Percentiles rank a stretch among this genome's conserved stretches.
Evolutionary conservation across 768 basidiomycete genomes (phyloP).

Genomic region (Psilocybe cyanescens): DNA sequence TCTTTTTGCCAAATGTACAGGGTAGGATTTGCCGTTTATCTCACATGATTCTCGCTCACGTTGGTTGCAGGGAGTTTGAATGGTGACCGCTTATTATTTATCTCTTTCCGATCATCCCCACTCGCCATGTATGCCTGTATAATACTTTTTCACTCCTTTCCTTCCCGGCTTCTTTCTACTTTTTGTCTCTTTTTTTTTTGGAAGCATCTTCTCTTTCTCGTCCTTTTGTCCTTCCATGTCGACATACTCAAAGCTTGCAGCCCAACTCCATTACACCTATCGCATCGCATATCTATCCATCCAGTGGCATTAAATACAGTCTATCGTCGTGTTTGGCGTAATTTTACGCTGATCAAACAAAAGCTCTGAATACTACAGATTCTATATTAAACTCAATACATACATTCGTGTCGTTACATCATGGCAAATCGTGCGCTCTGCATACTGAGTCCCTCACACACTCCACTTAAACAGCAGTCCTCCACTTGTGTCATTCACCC

Average conservation of each 20-base stretch:
- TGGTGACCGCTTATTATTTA: slow-evolving; percentile 32
- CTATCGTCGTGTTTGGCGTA: slow-evolving; percentile 6
- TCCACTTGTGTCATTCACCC: not conserved
- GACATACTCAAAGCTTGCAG: not conserved
- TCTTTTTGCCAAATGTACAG: slow-evolving; percentile 94
- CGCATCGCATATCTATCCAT: slow-evolving; percentile 8
- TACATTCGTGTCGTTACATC: not conserved
- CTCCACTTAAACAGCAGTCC: not conserved
- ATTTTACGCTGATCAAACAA: not conserved
- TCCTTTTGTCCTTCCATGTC: slow-evolving; percentile 2
- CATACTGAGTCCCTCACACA: too few species aligned
- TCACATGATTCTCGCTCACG: slow-evolving; percentile 5
- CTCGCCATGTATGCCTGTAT: slow-evolving; percentile 9
- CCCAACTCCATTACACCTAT: slow-evolving; percentile 1
- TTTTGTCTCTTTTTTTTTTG: not conserved
- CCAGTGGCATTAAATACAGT: slow-evolving; percentile 1
- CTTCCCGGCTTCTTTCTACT: not conserved
- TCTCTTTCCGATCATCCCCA: not conserved
- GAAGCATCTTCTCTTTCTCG: not conserved
- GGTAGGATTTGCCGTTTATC: slow-evolving; percentile 54
- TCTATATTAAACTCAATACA: not conserved
- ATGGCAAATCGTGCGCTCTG: not conserved
- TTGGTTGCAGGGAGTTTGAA: slow-evolving; percentile 40
- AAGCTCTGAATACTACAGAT: not conserved
- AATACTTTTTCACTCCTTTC: slow-evolving; percentile 6